Base-by-base conservation (phyloP, 768 basidiomycete species). In the Naganishia vaughanmartiniae region DNA sequence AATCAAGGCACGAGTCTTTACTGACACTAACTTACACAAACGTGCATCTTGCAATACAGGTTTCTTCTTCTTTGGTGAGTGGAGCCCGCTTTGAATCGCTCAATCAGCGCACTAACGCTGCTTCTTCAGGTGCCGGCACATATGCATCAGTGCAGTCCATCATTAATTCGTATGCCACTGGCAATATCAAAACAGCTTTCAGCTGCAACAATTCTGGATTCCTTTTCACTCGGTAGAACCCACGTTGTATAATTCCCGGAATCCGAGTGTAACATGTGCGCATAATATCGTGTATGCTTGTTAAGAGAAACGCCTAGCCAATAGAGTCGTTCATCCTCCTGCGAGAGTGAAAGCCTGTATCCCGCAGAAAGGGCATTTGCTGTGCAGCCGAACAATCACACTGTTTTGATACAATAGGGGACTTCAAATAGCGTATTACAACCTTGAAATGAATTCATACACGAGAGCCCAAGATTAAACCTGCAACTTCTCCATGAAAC, bases 401-500 rank as follows among this genome's bases (percentile, higher is more conserved):
- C 42, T 42, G 15, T 36, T 30, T 24, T 34, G 24, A 26, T 63
- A 63, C 60, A 63, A 1, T 66, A 11, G 7, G 65, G 48, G 17
- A 66, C n/a, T n/a, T n/a, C n/a, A n/a, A n/a, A n/a, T n/a, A n/a
- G n/a, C n/a, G n/a, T n/a, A n/a, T n/a, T 54, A 66, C 65, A 54
- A 66, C 54, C 48, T 53, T 48, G 28, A 34, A 46, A n/a, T 12
- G 19, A 53, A 6, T 54, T n/a, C 19, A 14, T 30, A 31, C 19
- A 42, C 9, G 48, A 33, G 14, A 42, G 11, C 51, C 31, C 30
- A 11, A 39, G 14, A 56, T 69, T 42, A 79, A 33, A 81, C 57
- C 63, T 69, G 73, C 42, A 81, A 72, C 60, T 73, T 73, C 68
- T 75, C 77, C 87, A 94, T 89, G 77, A 88, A 89, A 34, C 90